phyloP scores from a whole-genome alignment of 2,329 filamentous ascomycete species.

The Penicillium polonicum region DNA sequence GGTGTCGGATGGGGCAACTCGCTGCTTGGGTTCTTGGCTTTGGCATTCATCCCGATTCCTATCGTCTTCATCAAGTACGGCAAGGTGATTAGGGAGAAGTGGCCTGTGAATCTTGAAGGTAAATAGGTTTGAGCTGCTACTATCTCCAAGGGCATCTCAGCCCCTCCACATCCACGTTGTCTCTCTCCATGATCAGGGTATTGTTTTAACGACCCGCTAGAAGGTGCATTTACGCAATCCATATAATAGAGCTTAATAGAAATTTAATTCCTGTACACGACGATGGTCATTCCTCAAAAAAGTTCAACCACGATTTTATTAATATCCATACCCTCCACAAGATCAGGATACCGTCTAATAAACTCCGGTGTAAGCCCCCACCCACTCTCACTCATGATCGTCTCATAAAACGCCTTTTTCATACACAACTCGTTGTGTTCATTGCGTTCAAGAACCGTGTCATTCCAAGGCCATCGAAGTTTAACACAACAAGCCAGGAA shows the following conservation, averaged over 20 bases:
- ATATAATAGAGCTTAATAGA: slow-evolving; percentile 1
- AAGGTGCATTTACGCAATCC: neutral
- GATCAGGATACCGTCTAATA: slow-evolving; percentile 23
- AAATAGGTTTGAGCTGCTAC: neutral
- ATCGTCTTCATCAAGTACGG: slow-evolving; percentile 12
- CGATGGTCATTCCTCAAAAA: neutral
- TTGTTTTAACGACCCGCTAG: neutral
- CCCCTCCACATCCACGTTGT: neutral
- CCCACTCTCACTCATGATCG: slow-evolving; percentile 21
- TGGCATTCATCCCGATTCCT: slow-evolving; percentile 19
- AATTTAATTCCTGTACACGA: neutral
- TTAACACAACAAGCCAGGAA: slow-evolving; percentile 24
- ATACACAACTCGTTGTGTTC: slow-evolving; percentile 21
- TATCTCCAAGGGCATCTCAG: neutral
- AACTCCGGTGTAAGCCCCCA: slow-evolving; percentile 31
- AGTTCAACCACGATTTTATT: slow-evolving; percentile 12
- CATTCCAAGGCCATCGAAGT: slow-evolving; percentile 29
- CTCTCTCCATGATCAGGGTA: neutral
- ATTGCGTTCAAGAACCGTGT: slow-evolving; percentile 24
- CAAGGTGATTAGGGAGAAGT: slow-evolving; percentile 16
- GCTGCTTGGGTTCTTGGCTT: slow-evolving; percentile 20
- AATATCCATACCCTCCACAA: slow-evolving; percentile 23
- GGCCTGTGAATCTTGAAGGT: slow-evolving; percentile 13
- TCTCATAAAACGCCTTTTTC: slow-evolving; percentile 18
- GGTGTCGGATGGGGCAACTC: slow-evolving; percentile 25